A percentile compares a stretch with the other conserved stretches of the same genome.
These are phyloP conservation scores for Leccinum uliginosum DNA, from an alignment of 768 basidiomycete species.

Conservation along the genomic window DNA sequence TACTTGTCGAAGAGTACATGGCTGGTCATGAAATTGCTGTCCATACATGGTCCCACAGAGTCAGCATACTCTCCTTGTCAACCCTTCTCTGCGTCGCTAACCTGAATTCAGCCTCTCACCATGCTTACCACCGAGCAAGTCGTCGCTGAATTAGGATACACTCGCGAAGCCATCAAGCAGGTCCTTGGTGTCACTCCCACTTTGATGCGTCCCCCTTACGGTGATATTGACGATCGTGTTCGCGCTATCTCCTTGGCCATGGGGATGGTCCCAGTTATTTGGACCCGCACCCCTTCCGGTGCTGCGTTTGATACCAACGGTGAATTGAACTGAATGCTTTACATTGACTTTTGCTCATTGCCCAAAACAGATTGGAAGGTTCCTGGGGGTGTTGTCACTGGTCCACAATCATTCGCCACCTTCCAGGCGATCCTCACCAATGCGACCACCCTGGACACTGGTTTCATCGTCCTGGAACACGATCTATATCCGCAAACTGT, in stretches of 20 bases:
- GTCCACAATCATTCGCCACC: slow-evolving; percentile 57
- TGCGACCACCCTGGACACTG: slow-evolving; percentile 55
- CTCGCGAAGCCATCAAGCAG: slow-evolving; percentile 75
- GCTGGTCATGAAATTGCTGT: slow-evolving; percentile 75
- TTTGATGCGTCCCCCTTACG: slow-evolving; percentile 77
- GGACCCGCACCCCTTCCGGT: slow-evolving; percentile 63
- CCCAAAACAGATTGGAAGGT: slow-evolving; percentile 74
- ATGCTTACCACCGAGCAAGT: slow-evolving; percentile 74
- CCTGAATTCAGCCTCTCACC: slow-evolving; percentile 49
- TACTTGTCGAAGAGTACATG: slow-evolving; percentile 81
- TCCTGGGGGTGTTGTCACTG: slow-evolving; percentile 66
- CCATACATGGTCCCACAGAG: slow-evolving; percentile 89
- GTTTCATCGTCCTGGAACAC: slow-evolving; percentile 88
- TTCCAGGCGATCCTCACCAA: slow-evolving; percentile 74
- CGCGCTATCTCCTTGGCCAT: slow-evolving; percentile 86
- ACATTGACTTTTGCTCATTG: slow-evolving; percentile 6
- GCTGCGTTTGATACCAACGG: slow-evolving; percentile 71
- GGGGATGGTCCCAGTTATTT: slow-evolving; percentile 89
- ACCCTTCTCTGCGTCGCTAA: slow-evolving; percentile 10
- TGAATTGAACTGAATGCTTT: slow-evolving; percentile 21
- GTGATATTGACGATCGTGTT: slow-evolving; percentile 91
- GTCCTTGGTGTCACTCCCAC: slow-evolving; percentile 75
- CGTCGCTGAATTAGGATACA: slow-evolving; percentile 93
- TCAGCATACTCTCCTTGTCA: slow-evolving; percentile 21
- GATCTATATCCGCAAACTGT: slow-evolving; percentile 84